Base-by-base conservation (phyloP, 2,329 filamentous ascomycete genomes). In the Ceratocystis diversiconidia region DNA sequence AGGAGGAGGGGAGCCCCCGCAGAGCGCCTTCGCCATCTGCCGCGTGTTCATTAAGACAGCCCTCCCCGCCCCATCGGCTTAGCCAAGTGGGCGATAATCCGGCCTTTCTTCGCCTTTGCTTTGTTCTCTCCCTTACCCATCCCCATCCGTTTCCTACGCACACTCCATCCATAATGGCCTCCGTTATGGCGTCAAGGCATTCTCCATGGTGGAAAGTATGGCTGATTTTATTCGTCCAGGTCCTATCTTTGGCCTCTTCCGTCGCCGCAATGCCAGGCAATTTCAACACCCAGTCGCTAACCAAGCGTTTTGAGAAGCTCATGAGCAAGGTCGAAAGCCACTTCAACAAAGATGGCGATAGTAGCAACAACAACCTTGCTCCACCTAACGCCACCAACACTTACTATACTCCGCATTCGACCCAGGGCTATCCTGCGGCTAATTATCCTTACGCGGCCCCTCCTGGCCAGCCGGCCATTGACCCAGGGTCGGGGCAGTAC, bases 221-320 rank as follows among this genome's bases (percentile, higher is more conserved):
- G 63, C 63, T 64, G 52, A 64, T 60, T 44, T 32, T 59, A n/a
- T 50, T 48, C 17, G 36, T 67, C 5, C 66, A 67, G 66, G 25
- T 67, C 19, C 57, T 60, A 5, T 43, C 36, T 7, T 44, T 63
- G 36, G 25, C 62, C 46, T 22, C 48, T 7, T 12, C 48, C 12
- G 61, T 63, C 36, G 15, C 32, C 48, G 63, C 66, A 15, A 64
- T 64, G 63, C 63, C 63, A 8, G 63, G 63, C 5, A 32, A 48
- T 5, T 64, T 64, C 22, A 55, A 36, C 43, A 59, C 50, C 32
- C 36, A 48, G 36, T 64, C 66, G 41, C 32, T 67, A 8, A 59
- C 63, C 30, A 67, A 65, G 61, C 66, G 50, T n/a, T 67, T 67
- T 59, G 66, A 67, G 46, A 67, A 65, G 60, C 60, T 67, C 28